Evolutionary conservation across 176 grass and related monocot genomes (phyloP).

Genomic region (Hsuehochloa calcarea): DNA sequence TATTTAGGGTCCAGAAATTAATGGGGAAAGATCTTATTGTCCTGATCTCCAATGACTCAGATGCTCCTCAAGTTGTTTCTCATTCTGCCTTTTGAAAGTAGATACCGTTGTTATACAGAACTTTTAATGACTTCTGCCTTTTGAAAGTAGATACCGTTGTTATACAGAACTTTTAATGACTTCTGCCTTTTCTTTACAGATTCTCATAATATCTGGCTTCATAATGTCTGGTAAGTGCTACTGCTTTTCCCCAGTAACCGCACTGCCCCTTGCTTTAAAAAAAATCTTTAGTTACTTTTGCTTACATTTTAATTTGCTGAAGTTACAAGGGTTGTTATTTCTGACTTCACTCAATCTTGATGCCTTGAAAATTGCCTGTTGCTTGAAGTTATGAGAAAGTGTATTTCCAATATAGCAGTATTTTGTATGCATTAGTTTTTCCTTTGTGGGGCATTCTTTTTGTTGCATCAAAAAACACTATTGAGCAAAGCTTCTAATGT

Average conservation of each 20-base stretch:
- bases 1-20: neutral
- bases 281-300: neutral
- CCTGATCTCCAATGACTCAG: neutral
- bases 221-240: slow-evolving; percentile 65
- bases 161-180: neutral
- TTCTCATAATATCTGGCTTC: slow-evolving; percentile 82
- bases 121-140: slow-evolving; percentile 8
- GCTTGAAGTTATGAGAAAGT: neutral
- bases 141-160: neutral
- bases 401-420: neutral
- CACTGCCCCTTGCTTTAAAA: neutral
- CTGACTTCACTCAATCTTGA: neutral
- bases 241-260: neutral
- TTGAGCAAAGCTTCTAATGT: neutral
- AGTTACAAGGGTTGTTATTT: neutral
- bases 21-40: neutral
- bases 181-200: slow-evolving; percentile 51
- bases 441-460: neutral
- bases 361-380: neutral
- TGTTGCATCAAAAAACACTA: neutral
- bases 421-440: neutral
- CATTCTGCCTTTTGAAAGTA: slow-evolving; percentile 6
- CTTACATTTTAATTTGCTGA: neutral
- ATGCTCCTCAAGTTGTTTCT: neutral
- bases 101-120: neutral